Base-by-base conservation (phyloP, 139 green algal genomes). In the Tetradesmus lagerheimii region DNA sequence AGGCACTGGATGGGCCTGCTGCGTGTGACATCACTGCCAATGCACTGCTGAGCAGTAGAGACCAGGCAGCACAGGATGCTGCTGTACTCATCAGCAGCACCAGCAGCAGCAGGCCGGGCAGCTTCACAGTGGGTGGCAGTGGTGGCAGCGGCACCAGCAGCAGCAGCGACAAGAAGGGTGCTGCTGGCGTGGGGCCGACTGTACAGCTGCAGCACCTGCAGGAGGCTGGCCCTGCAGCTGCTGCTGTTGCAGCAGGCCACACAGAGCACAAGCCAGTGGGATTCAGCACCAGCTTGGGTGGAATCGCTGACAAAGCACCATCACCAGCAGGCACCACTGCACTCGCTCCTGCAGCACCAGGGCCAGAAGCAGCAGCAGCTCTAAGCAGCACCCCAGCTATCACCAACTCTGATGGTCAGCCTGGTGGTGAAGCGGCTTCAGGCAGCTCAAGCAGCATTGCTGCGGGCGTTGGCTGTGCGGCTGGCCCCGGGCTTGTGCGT, bases 351-450 rank as follows among this genome's bases (percentile, higher is more conserved):
- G 45, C 80, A 31, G n/a, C n/a, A n/a, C 20, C 29, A 34, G 29
- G 34, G 18, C 1, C 77, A n/a, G 77, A 23, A 57, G 77, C 77
- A 83, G n/a, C 80, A 75, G 79, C 79, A 67, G 47, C 80, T 71
- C 47, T 47, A 34, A 2, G 1, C 8, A 34, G n/a, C 16, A n/a
- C n/a, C 4, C 35, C 45, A 71, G 45, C 20, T 31, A 16, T 12
- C 45, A 47, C 64, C 35, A 74, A 23, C n/a, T 11, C 27, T 25
- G 20, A 38, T 67, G 35, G 38, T 71, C 18, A 71, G 57, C 57
- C 45, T 57, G 45, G 11, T 71, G 57, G 57, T n/a, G 57, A n/a
- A 1, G 57, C 12, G 4, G 57, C 57, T 23, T 71, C 23, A 1
- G 31, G 57, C 25, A 8, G 23, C 23, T n/a, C 57, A 71, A 31